phyloP scores from a whole-genome alignment of 2,329 filamentous ascomycete genomes.

The Arachnopeziza araneosa region DNA sequence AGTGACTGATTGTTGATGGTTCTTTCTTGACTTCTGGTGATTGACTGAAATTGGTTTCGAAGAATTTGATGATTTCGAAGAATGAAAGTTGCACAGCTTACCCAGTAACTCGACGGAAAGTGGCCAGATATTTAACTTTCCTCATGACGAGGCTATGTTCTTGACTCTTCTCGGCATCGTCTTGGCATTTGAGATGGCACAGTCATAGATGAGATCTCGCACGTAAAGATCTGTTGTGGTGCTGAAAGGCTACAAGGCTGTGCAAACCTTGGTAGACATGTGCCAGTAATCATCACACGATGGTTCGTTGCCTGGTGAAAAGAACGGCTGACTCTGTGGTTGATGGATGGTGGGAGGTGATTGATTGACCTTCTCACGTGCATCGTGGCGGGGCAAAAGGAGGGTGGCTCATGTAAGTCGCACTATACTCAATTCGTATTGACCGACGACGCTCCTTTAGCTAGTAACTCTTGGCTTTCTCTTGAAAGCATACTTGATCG shows the following conservation, averaged over 20 bases:
- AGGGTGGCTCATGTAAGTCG: not conserved
- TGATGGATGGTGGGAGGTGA: too few relatives aligned
- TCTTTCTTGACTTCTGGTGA: not conserved
- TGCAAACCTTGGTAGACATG: not conserved
- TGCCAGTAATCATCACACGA: not conserved
- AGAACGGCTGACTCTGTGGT: not conserved
- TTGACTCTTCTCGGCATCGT: not conserved
- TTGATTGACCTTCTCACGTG: not conserved
- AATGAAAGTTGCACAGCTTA: not conserved
- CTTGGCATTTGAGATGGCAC: not conserved
- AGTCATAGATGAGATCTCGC: not conserved
- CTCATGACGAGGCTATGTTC: not conserved
- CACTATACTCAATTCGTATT: not conserved
- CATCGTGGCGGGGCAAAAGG: not conserved
- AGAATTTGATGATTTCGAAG: not conserved
- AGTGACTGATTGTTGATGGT: not conserved
- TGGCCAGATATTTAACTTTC: not conserved
- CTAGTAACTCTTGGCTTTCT: too few relatives aligned
- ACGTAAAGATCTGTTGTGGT: not conserved
- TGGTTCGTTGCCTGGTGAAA: not conserved
- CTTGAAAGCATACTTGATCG: too few relatives aligned
- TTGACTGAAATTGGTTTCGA: not conserved
- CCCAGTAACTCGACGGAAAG: not conserved
- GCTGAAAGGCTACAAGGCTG: not conserved
- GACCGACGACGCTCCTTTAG: too few relatives aligned